Base-by-base conservation (phyloP, 192 early-diverging fungal species). In the Backusella parvicylindrica region DNA sequence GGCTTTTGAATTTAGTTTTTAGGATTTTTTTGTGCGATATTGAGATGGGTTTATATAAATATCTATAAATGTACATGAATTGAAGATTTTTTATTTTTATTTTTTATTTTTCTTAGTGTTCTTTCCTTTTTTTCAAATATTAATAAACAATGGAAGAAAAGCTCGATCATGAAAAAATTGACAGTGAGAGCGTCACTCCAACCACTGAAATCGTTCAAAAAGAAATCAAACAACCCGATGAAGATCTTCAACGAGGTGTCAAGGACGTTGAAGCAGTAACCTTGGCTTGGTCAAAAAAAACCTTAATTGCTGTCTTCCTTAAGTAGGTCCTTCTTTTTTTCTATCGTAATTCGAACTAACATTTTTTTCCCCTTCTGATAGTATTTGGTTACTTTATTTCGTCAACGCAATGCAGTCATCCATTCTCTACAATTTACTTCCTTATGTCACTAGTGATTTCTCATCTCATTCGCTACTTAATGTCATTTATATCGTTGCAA, bases 361-460 rank as follows among this genome's bases (percentile, higher is more conserved):
- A 56, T 26, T 26, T 60, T 60, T 21, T 50, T 8, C 6, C 43
- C 23, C n/a, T 28, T 60, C 12, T 8, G 28, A 60, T 13, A 60
- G 53, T 12, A 60, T 60, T 26, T 60, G 53, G 53, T 28, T 60
- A 60, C 53, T 60, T 26, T 60, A 60, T 23, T 60, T 60, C 23
- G 67, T 68, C 13, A 68, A 68, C 23, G 67, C 67, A 21, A 68
- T 68, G 67, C 67, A 68, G 5, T 68, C 67, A 11, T 68, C 67
- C 3, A 68, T 68, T 13, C 67, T 68, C 11, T 30, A 31, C 30
- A 68, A 68, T 11, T 31, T 68, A 30, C 23, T 68, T 12, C 67
- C 67, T 38, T 68, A 36, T 40, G 67, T 68, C 30, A 68, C 67
- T 11, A 68, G 67, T 40, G 67, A 68, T 1, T 68, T 68, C n/a